phyloP scores from a whole-genome alignment of 352 stramenopile genomes.

The Phytophthora palmivora region DNA sequence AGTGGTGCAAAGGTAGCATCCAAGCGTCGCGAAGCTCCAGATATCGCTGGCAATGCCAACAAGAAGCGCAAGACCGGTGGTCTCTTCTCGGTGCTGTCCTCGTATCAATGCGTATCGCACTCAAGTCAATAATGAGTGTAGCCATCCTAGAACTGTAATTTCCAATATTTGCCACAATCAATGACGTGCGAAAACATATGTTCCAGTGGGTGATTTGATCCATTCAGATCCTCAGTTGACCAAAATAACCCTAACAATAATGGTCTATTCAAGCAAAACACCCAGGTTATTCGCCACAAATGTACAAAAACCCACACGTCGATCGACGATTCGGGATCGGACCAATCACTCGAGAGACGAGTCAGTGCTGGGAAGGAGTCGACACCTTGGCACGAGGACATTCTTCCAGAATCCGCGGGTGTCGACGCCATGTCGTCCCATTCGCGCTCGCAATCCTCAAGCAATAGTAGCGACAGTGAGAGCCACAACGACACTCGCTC shows the following conservation, averaged over 20 bases:
- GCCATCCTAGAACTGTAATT: constrained; percentile 14
- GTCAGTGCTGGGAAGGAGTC: constrained; percentile 31
- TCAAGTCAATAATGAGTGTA: constrained; percentile 40
- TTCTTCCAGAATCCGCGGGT: constrained; percentile 16
- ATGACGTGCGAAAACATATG: constrained; percentile 19
- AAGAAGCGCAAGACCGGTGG: constrained; percentile 56
- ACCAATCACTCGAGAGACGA: constrained; percentile 20
- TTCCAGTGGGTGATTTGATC: not conserved
- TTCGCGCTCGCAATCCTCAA: no score
- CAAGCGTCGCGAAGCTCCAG: constrained; percentile 31
- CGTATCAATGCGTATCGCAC: constrained; percentile 69
- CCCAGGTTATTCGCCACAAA: no score
- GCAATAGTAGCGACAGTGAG: constrained; percentile 6
- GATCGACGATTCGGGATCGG: constrained; percentile 20
- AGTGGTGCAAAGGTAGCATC: constrained; percentile 17
- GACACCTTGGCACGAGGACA: not conserved
- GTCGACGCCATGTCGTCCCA: constrained; percentile 21
- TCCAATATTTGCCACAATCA: constrained; percentile 24
- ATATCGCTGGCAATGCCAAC: constrained; percentile 2
- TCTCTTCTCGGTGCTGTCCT: constrained; percentile 77
- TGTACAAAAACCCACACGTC: constrained; percentile 1
- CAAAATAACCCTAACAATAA: no score
- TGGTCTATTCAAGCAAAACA: no score
- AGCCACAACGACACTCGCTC: constrained; percentile 13
- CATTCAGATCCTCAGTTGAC: no score